Base-by-base conservation (phyloP, 2,329 filamentous ascomycete species). In the Chaetomium strumarium region DNA sequence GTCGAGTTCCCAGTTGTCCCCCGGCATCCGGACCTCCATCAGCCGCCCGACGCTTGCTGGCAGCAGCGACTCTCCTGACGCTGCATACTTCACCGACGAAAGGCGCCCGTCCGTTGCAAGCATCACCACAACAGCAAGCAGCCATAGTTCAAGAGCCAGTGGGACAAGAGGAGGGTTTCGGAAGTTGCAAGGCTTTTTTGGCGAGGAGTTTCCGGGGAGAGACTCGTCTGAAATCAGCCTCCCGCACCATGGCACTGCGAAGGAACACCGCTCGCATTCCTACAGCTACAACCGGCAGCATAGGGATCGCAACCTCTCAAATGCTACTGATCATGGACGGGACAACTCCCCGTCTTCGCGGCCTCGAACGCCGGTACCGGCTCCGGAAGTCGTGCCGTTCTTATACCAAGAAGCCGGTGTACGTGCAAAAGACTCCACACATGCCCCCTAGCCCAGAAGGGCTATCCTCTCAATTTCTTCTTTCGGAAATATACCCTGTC, bases 361-460 rank as follows among this genome's bases (percentile, higher is more conserved):
- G 60, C 89, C 91, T 44, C 80, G 86, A 62, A 95, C 89, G n/a
- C 90, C 91, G 12, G 77, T 90, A 47, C 88, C 88, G 39, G 89
- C 88, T 12, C 93, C 89, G 64, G 92, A 97, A 70, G 90, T 99
- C 53, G 93, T 95, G 37, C 93, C 93, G n/a, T 99, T 96, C 78
- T 79, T 95, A 57, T 97, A 93, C 67, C 93, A 97, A 70, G 89
- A 93, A 66, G 80, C 80, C 60, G 81, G 88, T 73, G 85, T 88
- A 69, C 75, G 83, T 78, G 33, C 43, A 53, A 16, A 16, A 37
- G 46, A 51, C 54, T 51, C 52, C 52, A 52, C 58, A 57, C 29
- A 11, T 57, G 57, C 29, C 11, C 20, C 43, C 20, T 38, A 24
- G 24, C 31, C 20, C 49, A 44, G 52, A 20, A 46, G 34, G 36